Conservation (phyloP, 2,329 filamentous ascomycete species). For the Torrubiella hemipterigena region DNA sequence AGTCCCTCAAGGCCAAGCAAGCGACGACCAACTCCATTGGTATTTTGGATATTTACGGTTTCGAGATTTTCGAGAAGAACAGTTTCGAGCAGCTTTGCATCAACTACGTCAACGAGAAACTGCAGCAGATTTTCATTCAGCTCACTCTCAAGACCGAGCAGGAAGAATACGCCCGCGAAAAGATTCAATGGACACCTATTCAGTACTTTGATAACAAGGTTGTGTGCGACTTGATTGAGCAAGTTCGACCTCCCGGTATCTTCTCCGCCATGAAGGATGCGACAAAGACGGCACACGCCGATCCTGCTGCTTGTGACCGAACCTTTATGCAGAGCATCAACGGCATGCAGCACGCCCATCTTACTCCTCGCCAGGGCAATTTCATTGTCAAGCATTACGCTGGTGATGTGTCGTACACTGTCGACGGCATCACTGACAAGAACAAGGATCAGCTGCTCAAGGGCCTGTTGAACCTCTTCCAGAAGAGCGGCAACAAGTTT, state of each 20-base stretch:
- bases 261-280: constrained; percentile 96
- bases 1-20: constrained; percentile 70
- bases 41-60: constrained; percentile 97
- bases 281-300: constrained; percentile 94
- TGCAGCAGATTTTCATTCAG: constrained; percentile 99
- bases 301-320: constrained; percentile 84
- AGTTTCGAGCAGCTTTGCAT: constrained; percentile 98
- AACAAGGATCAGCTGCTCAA: constrained; percentile 98
- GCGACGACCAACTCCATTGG: constrained; percentile 75
- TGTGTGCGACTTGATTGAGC: constrained; percentile 93
- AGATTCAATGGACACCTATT: constrained; percentile 98
- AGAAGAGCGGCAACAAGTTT: constrained; percentile 73
- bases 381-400: constrained; percentile 99
- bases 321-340: constrained; percentile 93
- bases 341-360: constrained; percentile 81
- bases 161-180: constrained; percentile 89
- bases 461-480: constrained; percentile 79
- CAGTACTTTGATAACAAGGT: constrained; percentile 99
- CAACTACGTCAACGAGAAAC: constrained; percentile 98
- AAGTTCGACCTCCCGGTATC: constrained; percentile 76
- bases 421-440: constrained; percentile 97
- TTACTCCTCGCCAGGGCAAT: constrained; percentile 83
- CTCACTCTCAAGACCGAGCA: constrained; percentile 93
- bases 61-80: constrained; percentile 98
- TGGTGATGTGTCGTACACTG: constrained; percentile 87